Base-by-base conservation (phyloP, 306 rosid species). In the Cicer bijugum region DNA sequence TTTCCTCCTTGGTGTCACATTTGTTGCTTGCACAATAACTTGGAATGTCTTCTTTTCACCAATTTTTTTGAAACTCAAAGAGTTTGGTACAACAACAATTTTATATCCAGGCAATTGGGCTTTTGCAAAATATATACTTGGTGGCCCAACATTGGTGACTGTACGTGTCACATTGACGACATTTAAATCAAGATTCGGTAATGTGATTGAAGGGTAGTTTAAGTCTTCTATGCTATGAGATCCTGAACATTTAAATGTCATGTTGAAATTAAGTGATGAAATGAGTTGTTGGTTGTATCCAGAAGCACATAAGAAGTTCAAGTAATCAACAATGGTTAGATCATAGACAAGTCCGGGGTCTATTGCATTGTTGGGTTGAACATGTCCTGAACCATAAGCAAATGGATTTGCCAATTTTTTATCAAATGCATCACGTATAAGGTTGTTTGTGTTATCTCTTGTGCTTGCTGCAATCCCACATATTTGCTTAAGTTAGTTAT, bases 171-270 rank as follows among this genome's bases (percentile, higher is more conserved):
- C 69, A 15, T 20, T 75, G 11, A 75, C 15, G 0, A 79, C 45
- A 2, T 72, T 78, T 47, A 75, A 65, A 0, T 71, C 58, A 1
- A 86, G 83, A 79, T 76, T 51, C 8, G 86, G 86, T n/a, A 91
- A 74, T 51, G 84, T 69, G 78, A 91, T 86, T 42, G 95, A 86
- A 61, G 97, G 97, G 81, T 91, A 87, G 79, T 91, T 91, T 47
- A 91, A 78, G 77, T 89, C 85, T 6, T 63, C 51, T 12, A 82
- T 28, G 5, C 65, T 89, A 50, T 57, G 82, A 14, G 83, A 57
- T 19, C 52, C 65, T 44, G 71, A 71, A 62, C 97, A 91, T 7
- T 0, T 58, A 57, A 69, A 78, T 9, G 64, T 46, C 8, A 20
- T 74, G 4, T 81, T 81, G 74, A 55, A 70, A 56, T 81, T 78